phyloP scores from a whole-genome alignment of 495 filamentous ascomycete genomes.

The Xylaria curta region DNA sequence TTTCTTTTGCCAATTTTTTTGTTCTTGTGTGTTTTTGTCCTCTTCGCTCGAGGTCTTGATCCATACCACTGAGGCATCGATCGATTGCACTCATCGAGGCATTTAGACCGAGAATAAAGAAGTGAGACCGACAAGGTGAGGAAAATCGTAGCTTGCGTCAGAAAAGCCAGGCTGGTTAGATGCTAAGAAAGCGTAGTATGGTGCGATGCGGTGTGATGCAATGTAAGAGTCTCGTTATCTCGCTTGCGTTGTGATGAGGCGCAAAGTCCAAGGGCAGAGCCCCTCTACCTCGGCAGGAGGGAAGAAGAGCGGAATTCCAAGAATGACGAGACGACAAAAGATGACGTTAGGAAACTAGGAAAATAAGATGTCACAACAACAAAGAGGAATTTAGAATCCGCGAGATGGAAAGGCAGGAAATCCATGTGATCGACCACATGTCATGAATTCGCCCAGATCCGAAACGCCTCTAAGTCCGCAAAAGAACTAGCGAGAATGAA shows the following conservation, averaged over 20 bases:
- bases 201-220: neutral
- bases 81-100: neutral
- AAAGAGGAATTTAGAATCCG: neutral
- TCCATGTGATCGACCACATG: neutral
- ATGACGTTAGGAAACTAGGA: neutral
- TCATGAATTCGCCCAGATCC: neutral
- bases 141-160: neutral
- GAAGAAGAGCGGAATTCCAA: neutral
- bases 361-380: neutral
- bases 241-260: neutral
- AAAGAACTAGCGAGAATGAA: neutral
- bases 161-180: neutral
- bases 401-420: neutral
- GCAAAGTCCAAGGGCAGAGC: neutral
- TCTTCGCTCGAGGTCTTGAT: neutral
- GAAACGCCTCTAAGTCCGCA: neutral
- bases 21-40: neutral
- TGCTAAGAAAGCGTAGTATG: neutral
- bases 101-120: neutral
- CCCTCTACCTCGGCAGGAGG: neutral
- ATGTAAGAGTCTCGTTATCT: neutral
- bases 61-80: neutral
- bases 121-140: neutral
- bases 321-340: neutral
- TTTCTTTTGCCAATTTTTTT: neutral